phyloP scores from a whole-genome alignment of 169 alveolate genomes.

The Theileria luwenshuni region DNA sequence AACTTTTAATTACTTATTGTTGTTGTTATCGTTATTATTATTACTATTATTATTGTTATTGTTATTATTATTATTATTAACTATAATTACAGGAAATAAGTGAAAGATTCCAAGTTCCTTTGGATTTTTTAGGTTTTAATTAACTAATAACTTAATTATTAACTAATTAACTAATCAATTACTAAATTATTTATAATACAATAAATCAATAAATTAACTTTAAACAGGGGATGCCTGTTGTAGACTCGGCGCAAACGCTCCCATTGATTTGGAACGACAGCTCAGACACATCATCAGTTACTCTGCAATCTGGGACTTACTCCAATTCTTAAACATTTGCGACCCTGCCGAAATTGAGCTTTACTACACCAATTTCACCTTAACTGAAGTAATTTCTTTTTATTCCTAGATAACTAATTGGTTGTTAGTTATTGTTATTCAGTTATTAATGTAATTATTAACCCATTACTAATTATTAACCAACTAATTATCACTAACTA shows the following conservation, averaged over 20 bases:
- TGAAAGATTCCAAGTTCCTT: constrained; percentile 27
- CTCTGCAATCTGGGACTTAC: constrained; percentile 66
- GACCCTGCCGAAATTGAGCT: constrained; percentile 50
- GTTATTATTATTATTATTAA: too few relatives aligned
- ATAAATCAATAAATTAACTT: too few relatives aligned
- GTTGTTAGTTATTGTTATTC: too few relatives aligned
- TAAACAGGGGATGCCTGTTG: constrained; percentile 59
- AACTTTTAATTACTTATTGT: too few relatives aligned
- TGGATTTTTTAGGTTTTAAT: constrained; percentile 54
- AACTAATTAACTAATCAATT: too few relatives aligned
- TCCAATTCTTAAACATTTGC: constrained; percentile 58
- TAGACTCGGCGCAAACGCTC: constrained; percentile 61
- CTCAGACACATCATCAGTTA: constrained; percentile 48
- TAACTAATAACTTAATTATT: too few relatives aligned
- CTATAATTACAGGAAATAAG: constrained; percentile 20
- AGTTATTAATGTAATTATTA: too few relatives aligned
- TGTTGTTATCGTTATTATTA: too few relatives aligned
- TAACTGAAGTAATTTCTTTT: background rate
- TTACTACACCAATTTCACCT: constrained; percentile 26
- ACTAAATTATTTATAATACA: too few relatives aligned
- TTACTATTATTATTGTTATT: too few relatives aligned
- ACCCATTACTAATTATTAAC: background rate
- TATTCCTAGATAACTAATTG: too few relatives aligned
- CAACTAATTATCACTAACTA: too few relatives aligned
- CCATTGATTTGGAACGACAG: constrained; percentile 29